phyloP scores from a whole-genome alignment of 345 rosid species.

The Populus euphratica region DNA sequence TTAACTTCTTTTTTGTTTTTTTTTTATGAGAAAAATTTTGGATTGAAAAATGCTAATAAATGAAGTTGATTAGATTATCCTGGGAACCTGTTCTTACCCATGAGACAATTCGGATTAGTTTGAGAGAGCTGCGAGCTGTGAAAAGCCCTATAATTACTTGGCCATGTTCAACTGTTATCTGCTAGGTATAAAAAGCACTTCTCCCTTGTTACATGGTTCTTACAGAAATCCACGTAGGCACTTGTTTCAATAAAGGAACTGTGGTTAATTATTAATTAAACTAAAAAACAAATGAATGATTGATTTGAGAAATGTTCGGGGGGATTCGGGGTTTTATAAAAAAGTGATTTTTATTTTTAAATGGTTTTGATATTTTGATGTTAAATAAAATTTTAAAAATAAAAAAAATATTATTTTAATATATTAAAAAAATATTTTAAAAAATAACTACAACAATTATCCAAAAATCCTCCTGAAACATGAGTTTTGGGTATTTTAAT shows the following conservation, averaged over 20 bases:
- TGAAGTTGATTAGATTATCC: background rate
- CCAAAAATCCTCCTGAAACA: no score
- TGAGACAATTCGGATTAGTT: background rate
- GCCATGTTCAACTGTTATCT: background rate
- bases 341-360: no score
- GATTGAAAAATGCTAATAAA: background rate
- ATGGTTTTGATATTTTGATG: no score
- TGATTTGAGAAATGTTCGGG: background rate
- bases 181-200: conserved; percentile 1
- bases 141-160: background rate
- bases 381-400: no score
- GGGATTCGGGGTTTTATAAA: no score
- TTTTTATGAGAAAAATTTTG: background rate
- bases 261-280: background rate
- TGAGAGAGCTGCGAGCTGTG: background rate
- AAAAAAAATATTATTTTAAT: no score
- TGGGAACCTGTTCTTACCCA: conserved; percentile 2
- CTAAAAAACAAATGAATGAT: background rate
- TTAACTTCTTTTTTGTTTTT: background rate
- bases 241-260: conserved; percentile 10
- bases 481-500: background rate
- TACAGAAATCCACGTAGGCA: background rate
- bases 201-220: background rate
- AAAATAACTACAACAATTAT: no score
- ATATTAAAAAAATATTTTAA: no score